These are phyloP conservation scores for Monosporozyma solicola DNA, from an alignment of 805 yeast species.

Conservation along the genomic window DNA sequence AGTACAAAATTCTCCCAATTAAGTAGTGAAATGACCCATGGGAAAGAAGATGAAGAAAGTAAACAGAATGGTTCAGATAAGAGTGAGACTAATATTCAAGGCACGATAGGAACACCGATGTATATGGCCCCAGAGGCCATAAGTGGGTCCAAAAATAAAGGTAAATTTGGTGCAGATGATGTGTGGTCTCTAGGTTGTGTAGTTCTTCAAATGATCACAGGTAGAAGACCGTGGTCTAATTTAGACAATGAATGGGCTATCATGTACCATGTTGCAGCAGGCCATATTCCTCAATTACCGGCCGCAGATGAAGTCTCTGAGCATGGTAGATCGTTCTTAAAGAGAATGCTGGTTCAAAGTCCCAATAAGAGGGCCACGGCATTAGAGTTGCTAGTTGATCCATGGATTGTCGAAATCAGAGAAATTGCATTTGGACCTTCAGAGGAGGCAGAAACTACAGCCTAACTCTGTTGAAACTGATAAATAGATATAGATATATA, in stretches of 20 bases:
- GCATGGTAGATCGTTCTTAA: conserved; percentile 62
- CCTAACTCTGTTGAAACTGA: too few relatives aligned
- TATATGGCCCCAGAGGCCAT: conserved; percentile 98
- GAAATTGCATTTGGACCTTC: conserved; percentile 51
- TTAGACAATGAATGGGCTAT: conserved; percentile 97
- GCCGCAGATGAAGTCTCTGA: conserved; percentile 64
- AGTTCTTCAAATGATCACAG: conserved; percentile 92
- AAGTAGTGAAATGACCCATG: background rate
- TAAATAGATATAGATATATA: too few relatives aligned
- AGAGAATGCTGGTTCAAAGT: conserved; percentile 71
- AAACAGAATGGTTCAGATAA: conserved; percentile 3
- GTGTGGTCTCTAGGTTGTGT: conserved; percentile 98
- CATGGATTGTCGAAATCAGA: conserved; percentile 75
- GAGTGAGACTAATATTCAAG: conserved; percentile 10
- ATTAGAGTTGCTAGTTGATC: conserved; percentile 73
- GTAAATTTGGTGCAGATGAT: conserved; percentile 44
- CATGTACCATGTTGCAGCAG: conserved; percentile 96
- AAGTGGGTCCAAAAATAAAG: conserved; percentile 52
- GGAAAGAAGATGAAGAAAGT: conserved; percentile 5
- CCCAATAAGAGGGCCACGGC: conserved; percentile 78
- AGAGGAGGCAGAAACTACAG: background rate
- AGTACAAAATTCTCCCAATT: conserved; percentile 31
- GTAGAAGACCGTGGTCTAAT: conserved; percentile 93
- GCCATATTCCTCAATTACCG: conserved; percentile 84
- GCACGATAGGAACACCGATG: conserved; percentile 88